phyloP scores from a whole-genome alignment of 208 protist genomes.

The Crithidia expoeki region DNA sequence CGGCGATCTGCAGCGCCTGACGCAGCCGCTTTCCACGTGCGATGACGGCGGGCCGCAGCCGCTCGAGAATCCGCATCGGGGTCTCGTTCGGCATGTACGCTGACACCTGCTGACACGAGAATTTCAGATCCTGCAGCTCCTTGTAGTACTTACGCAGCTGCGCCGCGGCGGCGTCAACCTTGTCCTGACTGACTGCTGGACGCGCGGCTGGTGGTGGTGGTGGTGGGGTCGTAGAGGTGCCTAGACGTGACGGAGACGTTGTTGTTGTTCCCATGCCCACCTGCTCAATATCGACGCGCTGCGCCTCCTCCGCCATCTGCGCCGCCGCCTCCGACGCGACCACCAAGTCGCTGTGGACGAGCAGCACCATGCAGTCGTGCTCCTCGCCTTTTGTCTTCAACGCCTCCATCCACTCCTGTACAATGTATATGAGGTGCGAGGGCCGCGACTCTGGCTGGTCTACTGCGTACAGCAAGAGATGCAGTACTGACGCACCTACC shows the following conservation, averaged over 20 bases:
- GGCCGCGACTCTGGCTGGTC: slow-evolving; percentile 58
- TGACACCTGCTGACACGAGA: slow-evolving; percentile 70
- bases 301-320: slow-evolving; percentile 26
- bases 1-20: slow-evolving; percentile 38
- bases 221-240: slow-evolving; percentile 1
- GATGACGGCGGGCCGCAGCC: slow-evolving; percentile 51
- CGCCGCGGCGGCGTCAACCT: slow-evolving; percentile 42
- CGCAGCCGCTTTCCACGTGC: slow-evolving; percentile 35
- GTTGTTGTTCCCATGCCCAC: background rate
- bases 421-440: slow-evolving; percentile 51
- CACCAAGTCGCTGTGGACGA: slow-evolving; percentile 59
- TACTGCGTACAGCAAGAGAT: slow-evolving; percentile 70
- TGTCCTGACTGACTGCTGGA: slow-evolving; percentile 35
- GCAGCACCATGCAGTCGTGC: slow-evolving; percentile 57
- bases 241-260: background rate
- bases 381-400: slow-evolving; percentile 51
- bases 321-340: slow-evolving; percentile 29
- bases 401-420: slow-evolving; percentile 55
- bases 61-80: slow-evolving; percentile 65
- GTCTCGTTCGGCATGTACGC: slow-evolving; percentile 70
- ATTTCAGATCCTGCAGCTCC: slow-evolving; percentile 60
- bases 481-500: slow-evolving; percentile 46
- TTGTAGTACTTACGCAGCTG: slow-evolving; percentile 67
- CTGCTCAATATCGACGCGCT: background rate
- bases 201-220: background rate